These are phyloP conservation scores for Paracoccidioides brasiliensis DNA, from an alignment of 2,329 filamentous ascomycete species.

Conservation along the genomic window DNA sequence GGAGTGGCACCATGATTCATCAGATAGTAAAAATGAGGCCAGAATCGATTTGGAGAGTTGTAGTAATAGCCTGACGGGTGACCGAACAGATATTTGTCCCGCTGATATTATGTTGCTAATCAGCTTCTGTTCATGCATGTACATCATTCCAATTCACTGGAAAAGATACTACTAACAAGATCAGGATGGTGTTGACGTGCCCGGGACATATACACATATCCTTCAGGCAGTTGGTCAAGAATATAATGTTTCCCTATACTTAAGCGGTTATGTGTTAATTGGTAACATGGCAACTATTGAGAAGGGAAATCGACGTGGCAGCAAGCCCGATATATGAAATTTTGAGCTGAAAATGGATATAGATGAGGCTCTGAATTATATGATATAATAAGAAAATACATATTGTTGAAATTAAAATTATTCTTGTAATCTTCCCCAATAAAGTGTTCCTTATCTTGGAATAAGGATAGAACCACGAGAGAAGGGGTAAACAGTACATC, in stretches of 20 bases:
- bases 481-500: not conserved
- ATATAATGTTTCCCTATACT: constrained; percentile 33
- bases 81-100: constrained; percentile 45
- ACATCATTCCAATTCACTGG: not conserved
- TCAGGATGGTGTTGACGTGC: constrained; percentile 28
- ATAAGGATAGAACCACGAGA: not conserved
- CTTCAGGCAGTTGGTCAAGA: constrained; percentile 41
- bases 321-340: not conserved
- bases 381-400: too few relatives aligned
- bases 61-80: constrained; percentile 40
- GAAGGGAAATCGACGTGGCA: not conserved
- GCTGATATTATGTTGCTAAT: constrained; percentile 16
- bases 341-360: too few relatives aligned
- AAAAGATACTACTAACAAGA: constrained; percentile 17
- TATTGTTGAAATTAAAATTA: not conserved
- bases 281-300: not conserved
- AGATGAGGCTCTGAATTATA: not conserved
- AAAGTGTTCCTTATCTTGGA: not conserved
- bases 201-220: constrained; percentile 41
- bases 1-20: constrained; percentile 36
- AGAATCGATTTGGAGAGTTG: constrained; percentile 42
- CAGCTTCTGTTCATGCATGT: not conserved
- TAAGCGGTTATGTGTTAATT: not conserved
- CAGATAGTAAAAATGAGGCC: constrained; percentile 44
- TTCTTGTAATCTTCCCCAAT: not conserved